phyloP scores from a whole-genome alignment of 2,329 filamentous ascomycete species.

The Beauveria sp. region DNA sequence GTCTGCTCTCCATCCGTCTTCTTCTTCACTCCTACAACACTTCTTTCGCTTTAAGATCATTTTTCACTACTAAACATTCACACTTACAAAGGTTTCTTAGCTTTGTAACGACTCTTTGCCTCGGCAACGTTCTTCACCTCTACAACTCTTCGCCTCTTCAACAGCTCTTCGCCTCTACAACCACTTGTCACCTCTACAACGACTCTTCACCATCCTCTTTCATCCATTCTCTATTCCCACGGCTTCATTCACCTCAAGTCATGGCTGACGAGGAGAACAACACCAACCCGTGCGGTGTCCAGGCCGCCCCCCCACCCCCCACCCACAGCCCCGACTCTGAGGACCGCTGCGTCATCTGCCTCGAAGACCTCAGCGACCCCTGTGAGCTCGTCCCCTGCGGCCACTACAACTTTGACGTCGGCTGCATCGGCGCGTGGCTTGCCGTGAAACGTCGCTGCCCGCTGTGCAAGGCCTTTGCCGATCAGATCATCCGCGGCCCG shows the following conservation, averaged over 20 bases:
- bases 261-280: not conserved
- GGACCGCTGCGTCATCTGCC: constrained; percentile 75
- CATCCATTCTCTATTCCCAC: too few species aligned
- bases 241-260: not conserved
- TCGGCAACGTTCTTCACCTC: not conserved
- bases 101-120: not conserved
- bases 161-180: not conserved
- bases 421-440: constrained; percentile 79
- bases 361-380: constrained; percentile 64
- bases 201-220: too few species aligned
- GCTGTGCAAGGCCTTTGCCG: constrained; percentile 58
- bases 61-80: too few species aligned
- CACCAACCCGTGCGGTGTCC: not conserved
- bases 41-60: too few species aligned
- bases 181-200: too few species aligned
- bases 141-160: not conserved
- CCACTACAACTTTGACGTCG: constrained; percentile 76
- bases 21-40: too few species aligned
- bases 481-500: constrained; percentile 59
- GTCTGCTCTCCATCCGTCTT: too few species aligned
- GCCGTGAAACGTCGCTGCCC: constrained; percentile 67
- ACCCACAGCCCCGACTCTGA: too few species aligned
- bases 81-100: too few species aligned
- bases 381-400: constrained; percentile 69
- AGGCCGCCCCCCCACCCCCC: too few species aligned